Conservation (phyloP, 305 asterid genomes). For the Andrographis paniculata region DNA sequence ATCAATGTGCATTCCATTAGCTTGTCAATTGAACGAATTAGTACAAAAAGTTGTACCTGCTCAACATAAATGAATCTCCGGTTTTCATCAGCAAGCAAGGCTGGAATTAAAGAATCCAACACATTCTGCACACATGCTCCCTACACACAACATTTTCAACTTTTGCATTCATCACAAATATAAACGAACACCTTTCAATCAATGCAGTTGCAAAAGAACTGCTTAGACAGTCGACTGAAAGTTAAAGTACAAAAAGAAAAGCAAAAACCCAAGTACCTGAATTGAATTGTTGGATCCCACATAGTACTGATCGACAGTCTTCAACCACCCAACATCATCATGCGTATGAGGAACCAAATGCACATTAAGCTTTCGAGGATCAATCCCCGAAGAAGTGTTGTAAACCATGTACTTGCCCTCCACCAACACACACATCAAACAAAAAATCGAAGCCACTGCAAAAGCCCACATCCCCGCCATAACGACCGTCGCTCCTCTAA, state of each 20-base stretch:
- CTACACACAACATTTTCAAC: slow-evolving; percentile 30
- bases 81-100: slow-evolving; percentile 69
- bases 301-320: slow-evolving; percentile 94
- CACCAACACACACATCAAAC: slow-evolving; percentile 27
- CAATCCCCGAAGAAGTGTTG: slow-evolving; percentile 58
- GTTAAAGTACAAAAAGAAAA: neutral
- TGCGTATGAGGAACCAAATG: slow-evolving; percentile 95
- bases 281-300: slow-evolving; percentile 87
- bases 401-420: slow-evolving; percentile 76
- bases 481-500: no score
- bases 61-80: slow-evolving; percentile 82
- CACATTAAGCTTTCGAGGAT: slow-evolving; percentile 70
- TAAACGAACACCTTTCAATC: neutral
- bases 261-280: slow-evolving; percentile 40
- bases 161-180: neutral
- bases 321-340: slow-evolving; percentile 98
- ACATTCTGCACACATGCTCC: slow-evolving; percentile 94
- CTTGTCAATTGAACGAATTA: slow-evolving; percentile 9
- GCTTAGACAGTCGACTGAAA: neutral
- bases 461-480: slow-evolving; percentile 31
- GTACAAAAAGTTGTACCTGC: slow-evolving; percentile 33
- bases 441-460: slow-evolving; percentile 26
- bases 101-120: slow-evolving; percentile 81
- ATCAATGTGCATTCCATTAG: slow-evolving; percentile 10
- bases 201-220: no score